Evolutionary conservation across 2,329 filamentous ascomycete species (phyloP).

Genomic region (Plectosphaerella plurivora): DNA sequence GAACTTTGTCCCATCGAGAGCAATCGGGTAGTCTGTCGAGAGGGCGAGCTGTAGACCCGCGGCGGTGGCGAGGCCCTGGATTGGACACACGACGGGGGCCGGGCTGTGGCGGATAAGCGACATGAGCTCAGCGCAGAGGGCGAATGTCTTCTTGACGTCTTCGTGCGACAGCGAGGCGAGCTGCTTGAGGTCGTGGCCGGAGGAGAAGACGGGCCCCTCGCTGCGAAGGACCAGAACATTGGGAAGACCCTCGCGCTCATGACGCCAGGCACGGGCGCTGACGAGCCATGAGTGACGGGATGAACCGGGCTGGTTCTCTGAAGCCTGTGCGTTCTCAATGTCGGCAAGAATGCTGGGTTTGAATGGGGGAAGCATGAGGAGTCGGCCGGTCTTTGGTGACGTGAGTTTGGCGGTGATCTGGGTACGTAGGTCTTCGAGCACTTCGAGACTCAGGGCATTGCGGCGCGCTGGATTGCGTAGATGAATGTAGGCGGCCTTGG

Average conservation of each 20-base stretch:
- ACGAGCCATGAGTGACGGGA: conserved; percentile 21
- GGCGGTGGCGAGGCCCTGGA: conserved; percentile 25
- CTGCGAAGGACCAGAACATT: conserved; percentile 25
- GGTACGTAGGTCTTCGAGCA: conserved; percentile 16
- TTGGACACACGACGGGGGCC: conserved; percentile 20
- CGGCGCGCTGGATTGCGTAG: conserved; percentile 16
- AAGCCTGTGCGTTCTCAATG: conserved; percentile 9
- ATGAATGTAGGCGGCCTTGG: conserved; percentile 18
- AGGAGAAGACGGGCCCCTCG: conserved; percentile 21
- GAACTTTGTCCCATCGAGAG: conserved; percentile 15
- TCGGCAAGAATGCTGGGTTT: conserved; percentile 11
- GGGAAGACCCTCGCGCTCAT: conserved; percentile 16
- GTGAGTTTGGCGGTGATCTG: conserved; percentile 18
- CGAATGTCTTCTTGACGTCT: conserved; percentile 16
- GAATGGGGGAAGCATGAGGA: conserved; percentile 22
- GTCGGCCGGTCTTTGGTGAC: conserved; percentile 12
- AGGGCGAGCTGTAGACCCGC: conserved; percentile 28
- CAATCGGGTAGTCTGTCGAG: conserved; percentile 21
- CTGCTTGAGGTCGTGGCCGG: conserved; percentile 25
- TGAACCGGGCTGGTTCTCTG: not conserved
- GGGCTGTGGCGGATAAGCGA: conserved; percentile 24
- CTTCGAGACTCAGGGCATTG: conserved; percentile 19
- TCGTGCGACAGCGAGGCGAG: conserved; percentile 8
- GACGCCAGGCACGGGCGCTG: conserved; percentile 16
- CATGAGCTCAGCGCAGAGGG: conserved; percentile 25